These are phyloP conservation scores for Alternaria sp. DNA, from an alignment of 2,329 filamentous ascomycete genomes.

Conservation along the genomic window DNA sequence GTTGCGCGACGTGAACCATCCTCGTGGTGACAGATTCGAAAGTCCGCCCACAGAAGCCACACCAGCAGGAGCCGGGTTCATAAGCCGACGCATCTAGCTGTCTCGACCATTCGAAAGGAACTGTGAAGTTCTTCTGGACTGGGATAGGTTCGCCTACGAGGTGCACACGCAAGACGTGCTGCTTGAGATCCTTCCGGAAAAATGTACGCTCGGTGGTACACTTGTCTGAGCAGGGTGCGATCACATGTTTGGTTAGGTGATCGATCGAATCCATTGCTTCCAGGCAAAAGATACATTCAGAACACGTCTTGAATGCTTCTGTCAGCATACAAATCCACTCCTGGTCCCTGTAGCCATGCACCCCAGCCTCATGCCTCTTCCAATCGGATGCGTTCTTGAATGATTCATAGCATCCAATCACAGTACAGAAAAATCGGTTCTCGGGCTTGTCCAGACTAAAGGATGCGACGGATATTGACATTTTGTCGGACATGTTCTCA, in stretches of 20 bases:
- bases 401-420: background rate
- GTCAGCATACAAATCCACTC: slow-evolving; percentile 24
- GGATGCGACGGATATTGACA: background rate
- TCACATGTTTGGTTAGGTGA: slow-evolving; percentile 21
- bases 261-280: background rate
- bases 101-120: too few species aligned
- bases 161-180: slow-evolving; percentile 24
- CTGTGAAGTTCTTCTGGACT: too few species aligned
- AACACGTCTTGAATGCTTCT: background rate
- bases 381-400: slow-evolving; percentile 21
- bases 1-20: slow-evolving; percentile 26
- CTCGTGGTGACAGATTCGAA: slow-evolving; percentile 10
- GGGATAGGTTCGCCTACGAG: background rate
- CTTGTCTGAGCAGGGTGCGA: slow-evolving; percentile 10
- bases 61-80: too few species aligned
- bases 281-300: slow-evolving; percentile 22
- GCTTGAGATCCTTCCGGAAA: slow-evolving; percentile 25
- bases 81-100: too few species aligned
- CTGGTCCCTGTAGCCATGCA: slow-evolving; percentile 15
- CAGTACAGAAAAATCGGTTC: too few species aligned
- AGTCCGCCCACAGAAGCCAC: slow-evolving; percentile 23
- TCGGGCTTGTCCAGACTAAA: too few species aligned
- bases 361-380: slow-evolving; percentile 25
- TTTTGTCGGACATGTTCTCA: background rate
- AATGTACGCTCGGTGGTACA: slow-evolving; percentile 14